Conservation (phyloP, 2,329 filamentous ascomycete genomes). For the Fusarium scirpi region DNA sequence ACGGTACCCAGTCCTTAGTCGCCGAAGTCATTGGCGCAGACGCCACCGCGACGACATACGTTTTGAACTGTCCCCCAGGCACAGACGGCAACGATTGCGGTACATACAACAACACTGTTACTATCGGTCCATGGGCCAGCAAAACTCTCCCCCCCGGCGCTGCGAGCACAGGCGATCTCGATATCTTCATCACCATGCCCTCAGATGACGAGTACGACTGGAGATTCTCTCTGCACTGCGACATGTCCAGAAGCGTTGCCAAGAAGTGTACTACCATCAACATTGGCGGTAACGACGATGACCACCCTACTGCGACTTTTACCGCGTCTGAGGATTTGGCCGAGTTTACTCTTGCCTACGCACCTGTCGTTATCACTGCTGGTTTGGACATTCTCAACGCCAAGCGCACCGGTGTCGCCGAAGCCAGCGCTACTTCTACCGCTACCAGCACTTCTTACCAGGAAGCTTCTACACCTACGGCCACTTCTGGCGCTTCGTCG, state of each 20-base stretch:
- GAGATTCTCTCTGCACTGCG: constrained; percentile 16
- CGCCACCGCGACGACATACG: constrained; percentile 14
- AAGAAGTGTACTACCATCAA: constrained; percentile 12
- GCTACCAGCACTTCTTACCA: neutral
- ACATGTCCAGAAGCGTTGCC: constrained; percentile 12
- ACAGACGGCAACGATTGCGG: constrained; percentile 18
- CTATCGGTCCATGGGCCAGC: constrained; percentile 14
- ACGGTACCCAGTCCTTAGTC: neutral
- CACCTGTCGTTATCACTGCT: constrained; percentile 10
- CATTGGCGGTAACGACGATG: constrained; percentile 15
- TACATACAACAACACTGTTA: constrained; percentile 14
- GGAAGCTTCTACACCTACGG: neutral
- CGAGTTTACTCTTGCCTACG: neutral
- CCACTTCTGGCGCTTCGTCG: constrained; percentile 3
- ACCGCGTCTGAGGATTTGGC: neutral
- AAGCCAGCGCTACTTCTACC: neutral
- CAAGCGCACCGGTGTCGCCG: constrained; percentile 10
- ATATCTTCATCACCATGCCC: constrained; percentile 16
- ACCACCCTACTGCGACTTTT: neutral
- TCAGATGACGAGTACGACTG: neutral
- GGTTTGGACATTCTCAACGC: constrained; percentile 18
- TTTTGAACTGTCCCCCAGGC: constrained; percentile 20
- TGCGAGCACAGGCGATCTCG: constrained; percentile 13
- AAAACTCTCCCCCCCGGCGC: constrained; percentile 14
- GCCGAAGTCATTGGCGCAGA: constrained; percentile 22